Conservation (phyloP, 768 basidiomycete genomes). For the Amanita brunnescens region DNA sequence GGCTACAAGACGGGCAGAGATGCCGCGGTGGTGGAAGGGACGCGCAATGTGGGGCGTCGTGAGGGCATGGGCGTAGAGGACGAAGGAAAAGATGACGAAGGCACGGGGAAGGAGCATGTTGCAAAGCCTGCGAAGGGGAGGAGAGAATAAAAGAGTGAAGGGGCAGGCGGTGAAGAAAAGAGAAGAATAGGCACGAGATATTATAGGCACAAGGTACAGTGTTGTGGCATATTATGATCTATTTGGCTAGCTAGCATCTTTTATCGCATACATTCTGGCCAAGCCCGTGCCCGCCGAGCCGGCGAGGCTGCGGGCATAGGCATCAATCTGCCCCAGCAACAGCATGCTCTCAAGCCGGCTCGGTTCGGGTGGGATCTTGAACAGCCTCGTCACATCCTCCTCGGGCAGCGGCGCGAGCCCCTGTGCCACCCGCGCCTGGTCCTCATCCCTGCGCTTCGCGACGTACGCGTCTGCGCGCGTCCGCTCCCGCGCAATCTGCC, state of each 20-base stretch:
- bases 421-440: slow-evolving; percentile 64
- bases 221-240: not conserved
- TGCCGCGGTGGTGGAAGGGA: slow-evolving; percentile 30
- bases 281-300: slow-evolving; percentile 53
- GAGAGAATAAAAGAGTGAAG: slow-evolving; percentile 10
- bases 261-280: slow-evolving; percentile 81
- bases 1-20: slow-evolving; percentile 33
- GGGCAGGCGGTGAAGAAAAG: slow-evolving; percentile 8
- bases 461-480: slow-evolving; percentile 70
- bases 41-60: slow-evolving; percentile 33
- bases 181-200: slow-evolving; percentile 2
- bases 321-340: slow-evolving; percentile 82
- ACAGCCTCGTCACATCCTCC: slow-evolving; percentile 75
- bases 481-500: slow-evolving; percentile 85
- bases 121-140: slow-evolving; percentile 13
- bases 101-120: slow-evolving; percentile 36
- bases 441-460: slow-evolving; percentile 86
- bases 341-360: slow-evolving; percentile 83
- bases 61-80: slow-evolving; percentile 27
- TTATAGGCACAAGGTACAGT: not conserved
- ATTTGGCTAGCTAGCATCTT: slow-evolving; percentile 19
- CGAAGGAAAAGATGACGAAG: slow-evolving; percentile 35
- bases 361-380: slow-evolving; percentile 85
- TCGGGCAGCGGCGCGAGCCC: slow-evolving; percentile 83
- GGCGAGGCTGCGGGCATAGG: slow-evolving; percentile 69